Conservation (phyloP, 805 yeast species). For the Ascoidea rubescens region DNA sequence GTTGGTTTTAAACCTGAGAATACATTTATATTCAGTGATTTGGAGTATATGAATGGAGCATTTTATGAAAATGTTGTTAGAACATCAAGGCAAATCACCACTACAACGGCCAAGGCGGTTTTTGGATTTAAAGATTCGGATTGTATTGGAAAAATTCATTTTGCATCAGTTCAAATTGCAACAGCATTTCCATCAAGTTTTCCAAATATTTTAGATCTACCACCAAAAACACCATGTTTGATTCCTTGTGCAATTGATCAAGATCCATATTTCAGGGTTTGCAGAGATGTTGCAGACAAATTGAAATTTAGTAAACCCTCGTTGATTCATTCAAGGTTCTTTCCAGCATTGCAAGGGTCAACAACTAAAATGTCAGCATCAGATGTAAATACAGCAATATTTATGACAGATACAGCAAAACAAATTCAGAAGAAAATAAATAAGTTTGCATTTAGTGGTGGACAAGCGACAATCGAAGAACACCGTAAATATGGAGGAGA, state of each 20-base stretch:
- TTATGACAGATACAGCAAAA: constrained; percentile 88
- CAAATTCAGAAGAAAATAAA: constrained; percentile 89
- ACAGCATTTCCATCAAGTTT: constrained; percentile 92
- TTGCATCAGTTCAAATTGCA: constrained; percentile 92
- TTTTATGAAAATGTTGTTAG: constrained; percentile 91
- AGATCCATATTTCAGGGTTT: constrained; percentile 95
- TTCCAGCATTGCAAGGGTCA: constrained; percentile 97
- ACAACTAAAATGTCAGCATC: constrained; percentile 95
- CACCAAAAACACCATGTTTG: constrained; percentile 85
- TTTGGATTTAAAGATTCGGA: constrained; percentile 94
- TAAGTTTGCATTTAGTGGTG: constrained; percentile 95
- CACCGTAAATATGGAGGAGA: constrained; percentile 86
- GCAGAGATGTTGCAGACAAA: constrained; percentile 94
- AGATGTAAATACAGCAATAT: constrained; percentile 80
- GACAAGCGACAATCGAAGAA: constrained; percentile 74
- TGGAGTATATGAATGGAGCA: constrained; percentile 84
- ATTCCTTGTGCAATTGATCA: constrained; percentile 99
- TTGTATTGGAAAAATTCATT: constrained; percentile 87
- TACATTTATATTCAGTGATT: constrained; percentile 89
- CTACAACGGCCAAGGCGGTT: constrained; percentile 93
- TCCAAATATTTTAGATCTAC: constrained; percentile 81
- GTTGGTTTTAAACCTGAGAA: constrained; percentile 91
- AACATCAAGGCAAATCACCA: constrained; percentile 86
- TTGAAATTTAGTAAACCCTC: constrained; percentile 85
- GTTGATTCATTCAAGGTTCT: constrained; percentile 83